A percentile compares a stretch with the other conserved stretches of the same genome.
phyloP scores from a whole-genome alignment of 257 asterid species.

The Dorcoceras hygrometricum region DNA sequence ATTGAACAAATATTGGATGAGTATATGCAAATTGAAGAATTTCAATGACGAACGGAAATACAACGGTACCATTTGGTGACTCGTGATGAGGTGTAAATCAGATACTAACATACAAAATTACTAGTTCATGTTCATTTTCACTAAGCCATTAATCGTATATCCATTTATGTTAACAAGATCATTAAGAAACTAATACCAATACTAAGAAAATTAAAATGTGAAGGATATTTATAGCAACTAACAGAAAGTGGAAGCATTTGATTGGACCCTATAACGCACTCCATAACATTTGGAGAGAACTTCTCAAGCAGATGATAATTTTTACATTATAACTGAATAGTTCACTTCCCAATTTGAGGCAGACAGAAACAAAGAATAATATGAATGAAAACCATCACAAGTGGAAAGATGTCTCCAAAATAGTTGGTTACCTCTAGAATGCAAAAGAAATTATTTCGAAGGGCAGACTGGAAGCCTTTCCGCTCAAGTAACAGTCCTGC shows the following conservation, averaged over 20 bases:
- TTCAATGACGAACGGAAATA: not conserved
- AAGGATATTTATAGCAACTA: not conserved
- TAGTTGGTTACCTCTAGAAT: slow-evolving; percentile 74
- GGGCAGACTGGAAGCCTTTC: slow-evolving; percentile 95
- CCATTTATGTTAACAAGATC: not conserved
- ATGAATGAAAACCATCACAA: not conserved
- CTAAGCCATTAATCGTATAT: not conserved
- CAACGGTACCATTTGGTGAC: not conserved
- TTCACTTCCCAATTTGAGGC: not conserved
- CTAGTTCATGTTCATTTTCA: not conserved
- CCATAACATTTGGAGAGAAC: not conserved
- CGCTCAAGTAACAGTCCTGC: slow-evolving; percentile 98
- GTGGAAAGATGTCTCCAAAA: not conserved
- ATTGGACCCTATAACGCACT: not conserved
- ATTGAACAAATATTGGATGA: not conserved
- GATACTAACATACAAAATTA: not conserved
- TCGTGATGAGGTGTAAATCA: not conserved
- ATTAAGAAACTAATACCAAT: not conserved
- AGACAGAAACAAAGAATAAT: not conserved
- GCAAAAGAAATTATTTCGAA: slow-evolving; percentile 83
- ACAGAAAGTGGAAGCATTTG: not conserved
- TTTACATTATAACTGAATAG: not conserved
- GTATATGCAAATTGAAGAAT: too few relatives aligned
- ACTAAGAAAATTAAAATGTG: not conserved
- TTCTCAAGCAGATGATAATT: not conserved